These are phyloP conservation scores for Penicillium pulvis DNA, from an alignment of 495 filamentous ascomycete species.

Conservation along the genomic window DNA sequence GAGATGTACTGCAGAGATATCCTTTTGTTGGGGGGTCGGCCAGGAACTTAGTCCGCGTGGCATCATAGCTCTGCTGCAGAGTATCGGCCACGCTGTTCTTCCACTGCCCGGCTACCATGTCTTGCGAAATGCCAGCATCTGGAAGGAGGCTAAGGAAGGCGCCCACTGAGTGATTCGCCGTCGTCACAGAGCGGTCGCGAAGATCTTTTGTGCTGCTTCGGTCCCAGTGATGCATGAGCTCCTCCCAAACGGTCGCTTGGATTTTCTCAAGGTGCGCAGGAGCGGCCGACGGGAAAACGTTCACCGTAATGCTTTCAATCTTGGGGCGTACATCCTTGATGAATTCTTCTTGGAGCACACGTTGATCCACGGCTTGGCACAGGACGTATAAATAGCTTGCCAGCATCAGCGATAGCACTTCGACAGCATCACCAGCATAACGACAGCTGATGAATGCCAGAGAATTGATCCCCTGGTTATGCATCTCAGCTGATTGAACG, in stretches of 20 bases:
- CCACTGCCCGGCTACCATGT: neutral
- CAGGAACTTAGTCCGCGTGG: neutral
- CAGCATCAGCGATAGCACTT: conserved; percentile 55
- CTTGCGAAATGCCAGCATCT: neutral
- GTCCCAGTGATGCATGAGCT: neutral
- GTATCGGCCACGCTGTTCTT: neutral
- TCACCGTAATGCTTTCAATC: neutral
- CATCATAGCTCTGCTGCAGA: neutral
- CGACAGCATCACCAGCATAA: conserved; percentile 53
- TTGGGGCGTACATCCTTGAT: neutral
- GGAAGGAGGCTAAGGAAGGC: neutral
- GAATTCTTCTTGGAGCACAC: neutral
- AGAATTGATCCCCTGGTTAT: conserved; percentile 58
- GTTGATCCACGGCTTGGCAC: conserved; percentile 28
- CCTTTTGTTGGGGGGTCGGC: neutral
- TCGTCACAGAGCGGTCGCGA: neutral
- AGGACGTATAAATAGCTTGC: conserved; percentile 51
- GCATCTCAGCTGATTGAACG: conserved; percentile 56
- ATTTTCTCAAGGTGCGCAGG: neutral
- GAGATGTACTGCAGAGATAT: neutral
- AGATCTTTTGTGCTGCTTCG: neutral
- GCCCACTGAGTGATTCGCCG: neutral
- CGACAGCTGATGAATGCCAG: conserved; percentile 57
- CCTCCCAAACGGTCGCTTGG: neutral
- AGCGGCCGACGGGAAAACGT: neutral